Conservation (phyloP, 805 yeast genomes). For the Metschnikowia orientalis region DNA sequence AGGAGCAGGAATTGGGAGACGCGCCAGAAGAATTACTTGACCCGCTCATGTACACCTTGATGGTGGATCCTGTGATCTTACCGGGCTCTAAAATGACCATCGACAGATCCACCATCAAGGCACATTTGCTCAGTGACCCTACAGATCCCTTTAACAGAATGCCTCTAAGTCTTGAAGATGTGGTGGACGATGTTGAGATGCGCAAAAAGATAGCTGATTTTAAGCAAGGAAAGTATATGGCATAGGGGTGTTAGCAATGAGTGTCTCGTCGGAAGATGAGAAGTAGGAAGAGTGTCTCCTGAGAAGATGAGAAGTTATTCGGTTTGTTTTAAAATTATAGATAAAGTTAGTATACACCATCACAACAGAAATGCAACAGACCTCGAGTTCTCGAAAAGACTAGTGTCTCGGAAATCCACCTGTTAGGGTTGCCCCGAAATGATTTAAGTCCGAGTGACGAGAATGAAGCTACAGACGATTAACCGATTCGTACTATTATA, state of each 20-base stretch:
- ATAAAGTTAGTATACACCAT: no score
- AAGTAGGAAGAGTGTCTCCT: no score
- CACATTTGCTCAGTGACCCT: slow-evolving; percentile 88
- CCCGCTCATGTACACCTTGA: slow-evolving; percentile 91
- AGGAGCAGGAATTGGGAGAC: slow-evolving; percentile 85
- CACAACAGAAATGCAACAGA: no score
- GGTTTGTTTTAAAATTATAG: no score
- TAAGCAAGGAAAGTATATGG: slow-evolving; percentile 34
- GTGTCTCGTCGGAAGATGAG: no score
- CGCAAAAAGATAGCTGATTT: slow-evolving; percentile 56
- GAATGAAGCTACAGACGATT: neutral
- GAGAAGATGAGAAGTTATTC: no score
- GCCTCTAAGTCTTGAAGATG: slow-evolving; percentile 88
- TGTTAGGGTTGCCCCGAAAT: no score
- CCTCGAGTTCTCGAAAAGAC: no score
- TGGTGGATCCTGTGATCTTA: slow-evolving; percentile 94
- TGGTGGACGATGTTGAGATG: slow-evolving; percentile 70
- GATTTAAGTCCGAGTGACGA: neutral
- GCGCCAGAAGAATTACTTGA: slow-evolving; percentile 95
- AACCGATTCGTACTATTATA: slow-evolving; percentile 20
- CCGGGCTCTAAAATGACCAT: slow-evolving; percentile 83
- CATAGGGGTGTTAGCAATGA: no score
- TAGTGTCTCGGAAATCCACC: no score
- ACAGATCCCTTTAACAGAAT: slow-evolving; percentile 96
- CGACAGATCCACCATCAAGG: slow-evolving; percentile 87